Evolutionary conservation across 176 grass and related monocot genomes (phyloP).

Genomic region (Ensete glaucum): DNA sequence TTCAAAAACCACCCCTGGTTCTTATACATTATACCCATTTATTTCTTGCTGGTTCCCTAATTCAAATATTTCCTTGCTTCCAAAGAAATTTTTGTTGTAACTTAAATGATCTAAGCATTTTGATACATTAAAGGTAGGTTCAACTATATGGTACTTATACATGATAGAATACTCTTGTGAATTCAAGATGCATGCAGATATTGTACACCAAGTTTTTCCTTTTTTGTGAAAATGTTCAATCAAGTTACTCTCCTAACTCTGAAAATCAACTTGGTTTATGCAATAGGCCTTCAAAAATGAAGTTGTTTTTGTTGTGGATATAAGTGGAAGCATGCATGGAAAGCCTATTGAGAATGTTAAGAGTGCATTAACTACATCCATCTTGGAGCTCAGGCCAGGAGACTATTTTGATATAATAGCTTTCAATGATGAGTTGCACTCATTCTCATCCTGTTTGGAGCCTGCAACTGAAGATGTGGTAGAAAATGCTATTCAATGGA

Average conservation of each 20-base stretch:
- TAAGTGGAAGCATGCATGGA: conserved; percentile 91
- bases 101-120: not conserved
- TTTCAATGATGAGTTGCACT: conserved; percentile 62
- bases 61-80: too few relatives aligned
- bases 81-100: too few relatives aligned
- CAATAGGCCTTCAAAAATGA: conserved; percentile 67
- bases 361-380: conserved; percentile 42
- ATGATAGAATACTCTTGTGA: not conserved
- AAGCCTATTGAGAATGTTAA: conserved; percentile 85
- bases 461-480: conserved; percentile 53
- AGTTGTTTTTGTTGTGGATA: conserved; percentile 75
- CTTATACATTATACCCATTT: too few relatives aligned
- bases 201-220: not conserved
- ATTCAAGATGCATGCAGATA: not conserved
- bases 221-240: not conserved
- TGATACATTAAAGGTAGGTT: not conserved
- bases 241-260: not conserved
- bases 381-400: conserved; percentile 55
- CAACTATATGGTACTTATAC: not conserved
- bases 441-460: conserved; percentile 73
- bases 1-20: too few relatives aligned
- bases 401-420: conserved; percentile 86
- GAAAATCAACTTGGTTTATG: not conserved
- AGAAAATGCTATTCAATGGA: conserved; percentile 62
- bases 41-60: too few relatives aligned